phyloP scores from a whole-genome alignment of 768 basidiomycete genomes.

The Mycena amicta region DNA sequence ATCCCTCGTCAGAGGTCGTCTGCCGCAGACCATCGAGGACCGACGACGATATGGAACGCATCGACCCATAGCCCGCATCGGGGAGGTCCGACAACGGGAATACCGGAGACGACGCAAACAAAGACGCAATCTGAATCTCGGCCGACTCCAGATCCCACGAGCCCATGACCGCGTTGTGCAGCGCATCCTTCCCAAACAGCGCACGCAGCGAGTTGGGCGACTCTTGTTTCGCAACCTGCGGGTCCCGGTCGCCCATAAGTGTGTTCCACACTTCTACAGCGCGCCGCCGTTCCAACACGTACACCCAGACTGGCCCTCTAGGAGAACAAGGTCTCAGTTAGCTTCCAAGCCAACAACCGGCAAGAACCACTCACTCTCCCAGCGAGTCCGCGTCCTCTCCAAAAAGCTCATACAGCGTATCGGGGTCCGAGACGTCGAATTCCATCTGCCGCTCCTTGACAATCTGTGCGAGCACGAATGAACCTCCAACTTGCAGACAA shows the following conservation, averaged over 20 bases:
- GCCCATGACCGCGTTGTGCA: constrained; percentile 74
- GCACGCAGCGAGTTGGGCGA: constrained; percentile 73
- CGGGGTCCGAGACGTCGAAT: constrained; percentile 81
- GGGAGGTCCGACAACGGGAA: constrained; percentile 73
- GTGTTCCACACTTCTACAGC: constrained; percentile 81
- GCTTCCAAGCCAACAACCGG: constrained; percentile 1
- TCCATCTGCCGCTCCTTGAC: constrained; percentile 90
- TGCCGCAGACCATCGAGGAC: constrained; percentile 47
- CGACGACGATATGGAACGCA: constrained; percentile 50
- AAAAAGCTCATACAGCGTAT: constrained; percentile 77
- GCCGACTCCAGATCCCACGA: constrained; percentile 68
- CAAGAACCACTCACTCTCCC: constrained; percentile 62
- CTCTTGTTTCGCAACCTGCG: constrained; percentile 53
- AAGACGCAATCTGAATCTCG: constrained; percentile 74
- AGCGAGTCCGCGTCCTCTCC: constrained; percentile 75
- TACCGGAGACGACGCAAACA: constrained; percentile 83
- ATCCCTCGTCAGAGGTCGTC: constrained; percentile 44
- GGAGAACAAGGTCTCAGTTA: constrained; percentile 14
- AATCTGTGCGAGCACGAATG: constrained; percentile 48
- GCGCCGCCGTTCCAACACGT: constrained; percentile 80
- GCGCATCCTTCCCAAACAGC: constrained; percentile 56
- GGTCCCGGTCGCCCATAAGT: constrained; percentile 72
- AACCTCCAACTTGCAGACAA: background rate
- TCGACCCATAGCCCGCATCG: constrained; percentile 38
- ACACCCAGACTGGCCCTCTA: constrained; percentile 90